Percentiles rank a stretch among this genome's conserved stretches.
phyloP scores from a whole-genome alignment of 495 filamentous ascomycete genomes.

The Aeminium ludgeri region DNA sequence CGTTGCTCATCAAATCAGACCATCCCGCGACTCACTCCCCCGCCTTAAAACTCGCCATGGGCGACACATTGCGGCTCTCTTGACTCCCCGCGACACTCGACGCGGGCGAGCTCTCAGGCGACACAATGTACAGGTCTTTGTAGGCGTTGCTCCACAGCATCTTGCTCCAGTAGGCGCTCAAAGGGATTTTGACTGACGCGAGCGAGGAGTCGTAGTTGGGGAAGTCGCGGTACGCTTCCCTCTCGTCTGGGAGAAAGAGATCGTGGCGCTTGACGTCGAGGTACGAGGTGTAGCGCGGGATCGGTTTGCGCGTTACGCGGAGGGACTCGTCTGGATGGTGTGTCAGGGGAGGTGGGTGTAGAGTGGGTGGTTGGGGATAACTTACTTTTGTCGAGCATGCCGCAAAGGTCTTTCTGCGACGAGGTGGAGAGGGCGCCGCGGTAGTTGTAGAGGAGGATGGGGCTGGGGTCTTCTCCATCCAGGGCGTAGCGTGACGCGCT shows the following conservation, averaged over 20 bases:
- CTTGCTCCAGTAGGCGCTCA: constrained; percentile 22
- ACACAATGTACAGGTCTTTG: constrained; percentile 25
- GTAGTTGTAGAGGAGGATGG: constrained; percentile 23
- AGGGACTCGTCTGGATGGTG: constrained; percentile 18
- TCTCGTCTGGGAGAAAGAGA: constrained; percentile 21
- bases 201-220: constrained; percentile 24
- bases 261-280: constrained; percentile 25
- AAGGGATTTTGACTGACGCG: constrained; percentile 24
- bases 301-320: constrained; percentile 22
- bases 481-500: constrained; percentile 17
- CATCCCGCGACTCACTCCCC: too few species aligned
- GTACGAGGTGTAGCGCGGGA: constrained; percentile 23
- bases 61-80: too few species aligned
- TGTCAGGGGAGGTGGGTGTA: not conserved
- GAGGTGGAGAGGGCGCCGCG: constrained; percentile 18
- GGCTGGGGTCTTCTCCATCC: constrained; percentile 19
- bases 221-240: constrained; percentile 16
- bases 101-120: constrained; percentile 16
- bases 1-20: too few species aligned
- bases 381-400: constrained; percentile 22
- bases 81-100: constrained; percentile 8
- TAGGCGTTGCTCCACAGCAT: constrained; percentile 22
- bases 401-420: constrained; percentile 23
- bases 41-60: too few species aligned
- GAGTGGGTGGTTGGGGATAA: not conserved